These are phyloP conservation scores for Podosphaera leucotricha DNA, from an alignment of 2,329 filamentous ascomycete species.

Conservation along the genomic window DNA sequence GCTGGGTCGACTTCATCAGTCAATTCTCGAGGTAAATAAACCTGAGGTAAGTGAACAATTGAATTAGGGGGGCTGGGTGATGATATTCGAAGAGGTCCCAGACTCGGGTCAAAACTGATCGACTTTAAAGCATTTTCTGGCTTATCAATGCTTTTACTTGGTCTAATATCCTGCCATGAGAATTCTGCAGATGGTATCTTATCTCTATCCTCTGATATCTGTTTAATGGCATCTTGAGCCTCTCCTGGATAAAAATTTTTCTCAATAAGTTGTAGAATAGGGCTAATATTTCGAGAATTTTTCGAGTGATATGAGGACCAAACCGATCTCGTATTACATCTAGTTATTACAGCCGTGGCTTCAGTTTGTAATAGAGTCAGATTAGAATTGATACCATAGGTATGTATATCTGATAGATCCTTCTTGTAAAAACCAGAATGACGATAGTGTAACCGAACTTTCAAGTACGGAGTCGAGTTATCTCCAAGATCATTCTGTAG, in stretches of 20 bases:
- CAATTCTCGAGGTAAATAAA: not conserved
- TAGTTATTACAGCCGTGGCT: constrained; percentile 25
- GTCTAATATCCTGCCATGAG: not conserved
- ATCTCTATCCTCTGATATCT: constrained; percentile 6
- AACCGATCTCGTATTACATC: constrained; percentile 23
- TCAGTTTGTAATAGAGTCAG: constrained; percentile 29
- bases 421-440: constrained; percentile 27
- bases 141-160: not conserved
- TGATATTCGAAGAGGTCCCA: not conserved
- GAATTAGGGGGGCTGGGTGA: constrained; percentile 1
- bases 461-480: constrained; percentile 24
- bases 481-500: constrained; percentile 32
- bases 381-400: constrained; percentile 18
- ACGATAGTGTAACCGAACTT: constrained; percentile 27
- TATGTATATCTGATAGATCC: not conserved
- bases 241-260: constrained; percentile 8
- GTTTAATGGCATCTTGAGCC: constrained; percentile 7
- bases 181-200: constrained; percentile 4
- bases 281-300: constrained; percentile 14
- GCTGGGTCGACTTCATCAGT: constrained; percentile 13
- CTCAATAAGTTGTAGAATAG: constrained; percentile 10
- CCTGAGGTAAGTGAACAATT: constrained; percentile 1
- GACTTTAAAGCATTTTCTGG: not conserved
- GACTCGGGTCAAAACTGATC: not conserved
- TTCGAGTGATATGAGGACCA: constrained; percentile 25